Evolutionary conservation across 768 basidiomycete species (phyloP).

Genomic region (Russula compacta): DNA sequence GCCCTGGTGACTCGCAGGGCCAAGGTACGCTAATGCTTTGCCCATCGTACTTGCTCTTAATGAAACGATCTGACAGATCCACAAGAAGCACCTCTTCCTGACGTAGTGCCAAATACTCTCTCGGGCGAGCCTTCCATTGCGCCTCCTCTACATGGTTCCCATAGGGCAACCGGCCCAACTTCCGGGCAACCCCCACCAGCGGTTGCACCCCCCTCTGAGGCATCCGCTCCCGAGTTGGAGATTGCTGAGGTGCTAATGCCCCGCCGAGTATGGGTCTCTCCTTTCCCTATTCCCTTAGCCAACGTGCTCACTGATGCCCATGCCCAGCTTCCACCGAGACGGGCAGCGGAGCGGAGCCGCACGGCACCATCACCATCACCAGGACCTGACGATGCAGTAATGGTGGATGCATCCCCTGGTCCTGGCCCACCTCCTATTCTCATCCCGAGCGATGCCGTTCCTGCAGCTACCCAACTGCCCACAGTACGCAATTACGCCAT

Average conservation of each 20-base stretch:
- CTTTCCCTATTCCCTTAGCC: background rate
- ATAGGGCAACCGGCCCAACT: background rate
- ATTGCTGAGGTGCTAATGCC: background rate
- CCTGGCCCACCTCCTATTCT: background rate
- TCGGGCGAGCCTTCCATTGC: constrained; percentile 39
- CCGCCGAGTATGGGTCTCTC: background rate
- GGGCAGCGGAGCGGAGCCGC: background rate
- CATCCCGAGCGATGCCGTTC: background rate
- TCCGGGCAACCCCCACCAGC: background rate
- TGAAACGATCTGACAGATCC: background rate
- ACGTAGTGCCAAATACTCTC: constrained; percentile 44
- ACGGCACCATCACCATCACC: background rate
- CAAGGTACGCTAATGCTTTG: constrained; percentile 5
- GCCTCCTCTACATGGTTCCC: constrained; percentile 20
- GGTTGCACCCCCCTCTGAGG: background rate
- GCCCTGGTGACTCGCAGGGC: constrained; percentile 20
- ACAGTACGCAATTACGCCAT: background rate
- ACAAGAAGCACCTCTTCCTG: constrained; percentile 35
- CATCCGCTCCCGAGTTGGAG: background rate
- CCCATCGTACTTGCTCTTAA: background rate
- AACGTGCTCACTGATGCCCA: background rate
- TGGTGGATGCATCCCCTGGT: background rate
- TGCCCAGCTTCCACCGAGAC: constrained; percentile 13
- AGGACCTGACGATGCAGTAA: background rate
- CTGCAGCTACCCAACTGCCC: constrained; percentile 5